phyloP scores from a whole-genome alignment of 805 yeast species.

The Candida maesae region DNA sequence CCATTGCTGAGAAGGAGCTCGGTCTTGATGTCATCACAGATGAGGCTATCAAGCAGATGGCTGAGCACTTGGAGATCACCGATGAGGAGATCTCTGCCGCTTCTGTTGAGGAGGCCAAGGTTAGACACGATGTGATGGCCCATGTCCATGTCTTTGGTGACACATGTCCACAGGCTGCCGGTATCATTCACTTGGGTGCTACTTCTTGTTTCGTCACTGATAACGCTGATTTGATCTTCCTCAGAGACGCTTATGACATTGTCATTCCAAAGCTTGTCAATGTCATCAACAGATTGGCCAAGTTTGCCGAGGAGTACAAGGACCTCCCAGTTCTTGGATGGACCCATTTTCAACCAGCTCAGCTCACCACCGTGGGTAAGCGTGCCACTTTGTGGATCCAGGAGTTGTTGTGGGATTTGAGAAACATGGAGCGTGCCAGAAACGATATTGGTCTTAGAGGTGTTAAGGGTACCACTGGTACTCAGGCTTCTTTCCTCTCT shows the following conservation, averaged over 20 bases:
- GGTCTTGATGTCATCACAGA: conserved; percentile 84
- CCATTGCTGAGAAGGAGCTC: conserved; percentile 90
- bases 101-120: conserved; percentile 90
- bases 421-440: conserved; percentile 94
- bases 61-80: conserved; percentile 70
- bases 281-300: conserved; percentile 83
- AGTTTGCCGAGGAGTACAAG: conserved; percentile 88
- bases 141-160: conserved; percentile 95
- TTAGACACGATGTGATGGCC: conserved; percentile 99
- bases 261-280: conserved; percentile 93
- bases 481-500: conserved; percentile 94
- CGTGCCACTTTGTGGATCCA: conserved; percentile 97
- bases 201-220: conserved; percentile 98
- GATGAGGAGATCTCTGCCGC: conserved; percentile 93
- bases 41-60: conserved; percentile 88
- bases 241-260: conserved; percentile 92
- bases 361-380: conserved; percentile 97
- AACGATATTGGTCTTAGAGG: conserved; percentile 96
- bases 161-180: conserved; percentile 93
- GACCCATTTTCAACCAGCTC: conserved; percentile 99
- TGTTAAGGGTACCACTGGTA: conserved; percentile 98
- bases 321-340: conserved; percentile 97
- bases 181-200: conserved; percentile 97
- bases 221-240: conserved; percentile 94
- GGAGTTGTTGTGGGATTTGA: conserved; percentile 95